phyloP scores from a whole-genome alignment of 495 filamentous ascomycete genomes.

The Parachaetomium inaequale region DNA sequence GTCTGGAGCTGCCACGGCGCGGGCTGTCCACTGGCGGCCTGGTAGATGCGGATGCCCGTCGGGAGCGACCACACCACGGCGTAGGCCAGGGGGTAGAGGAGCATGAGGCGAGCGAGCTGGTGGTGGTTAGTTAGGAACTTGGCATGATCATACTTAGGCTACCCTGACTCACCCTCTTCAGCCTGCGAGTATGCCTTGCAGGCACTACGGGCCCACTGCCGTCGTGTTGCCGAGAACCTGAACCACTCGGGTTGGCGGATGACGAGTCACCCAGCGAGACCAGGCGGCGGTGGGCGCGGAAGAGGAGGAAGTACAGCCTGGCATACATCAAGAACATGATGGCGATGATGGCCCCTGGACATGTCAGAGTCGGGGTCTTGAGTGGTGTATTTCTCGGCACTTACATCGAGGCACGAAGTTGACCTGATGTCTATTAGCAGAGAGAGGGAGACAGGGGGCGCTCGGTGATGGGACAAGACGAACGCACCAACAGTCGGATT shows the following conservation, averaged over 20 bases:
- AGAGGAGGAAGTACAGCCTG: slow-evolving; percentile 41
- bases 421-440: slow-evolving; percentile 19
- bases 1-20: slow-evolving; percentile 41
- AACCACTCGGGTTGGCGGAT: neutral
- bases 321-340: slow-evolving; percentile 39
- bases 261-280: slow-evolving; percentile 18
- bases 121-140: neutral
- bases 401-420: slow-evolving; percentile 40
- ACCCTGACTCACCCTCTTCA: slow-evolving; percentile 32
- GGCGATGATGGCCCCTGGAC: slow-evolving; percentile 36
- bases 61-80: slow-evolving; percentile 45
- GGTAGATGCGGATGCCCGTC: slow-evolving; percentile 43
- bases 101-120: slow-evolving; percentile 42
- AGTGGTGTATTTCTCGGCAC: neutral
- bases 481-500: slow-evolving; percentile 27
- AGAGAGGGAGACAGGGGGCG: too few relatives aligned
- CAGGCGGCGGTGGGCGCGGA: slow-evolving; percentile 39
- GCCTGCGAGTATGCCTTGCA: slow-evolving; percentile 11
- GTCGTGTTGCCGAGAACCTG: neutral
- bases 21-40: slow-evolving; percentile 31
- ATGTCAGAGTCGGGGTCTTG: neutral
- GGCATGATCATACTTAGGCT: neutral
- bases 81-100: slow-evolving; percentile 43
- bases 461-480: neutral
- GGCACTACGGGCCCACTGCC: neutral